These are phyloP conservation scores for Liquidambar formosana DNA, from an alignment of 164 flowering plant species.

Conservation along the genomic window DNA sequence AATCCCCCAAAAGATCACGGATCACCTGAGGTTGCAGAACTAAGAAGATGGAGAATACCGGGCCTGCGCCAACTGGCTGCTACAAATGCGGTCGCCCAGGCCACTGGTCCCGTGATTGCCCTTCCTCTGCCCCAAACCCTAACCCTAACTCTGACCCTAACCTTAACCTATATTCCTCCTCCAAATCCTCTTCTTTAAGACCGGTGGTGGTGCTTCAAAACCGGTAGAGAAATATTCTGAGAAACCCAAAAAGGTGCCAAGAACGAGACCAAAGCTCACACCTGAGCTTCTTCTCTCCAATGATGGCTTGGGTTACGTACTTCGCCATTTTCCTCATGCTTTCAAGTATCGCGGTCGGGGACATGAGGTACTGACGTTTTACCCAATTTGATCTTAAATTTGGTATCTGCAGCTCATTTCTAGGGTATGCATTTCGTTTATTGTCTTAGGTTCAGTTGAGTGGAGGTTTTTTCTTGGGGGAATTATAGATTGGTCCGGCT, in stretches of 20 bases:
- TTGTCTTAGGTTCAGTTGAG: too few relatives aligned
- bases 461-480: too few relatives aligned
- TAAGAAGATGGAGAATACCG: conserved; percentile 29
- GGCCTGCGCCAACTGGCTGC: conserved; percentile 79
- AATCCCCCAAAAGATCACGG: too few relatives aligned
- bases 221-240: conserved; percentile 18
- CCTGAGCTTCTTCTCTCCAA: conserved; percentile 78
- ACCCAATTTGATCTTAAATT: background rate
- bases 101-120: conserved; percentile 98
- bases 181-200: conserved; percentile 9
- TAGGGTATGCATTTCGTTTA: too few relatives aligned
- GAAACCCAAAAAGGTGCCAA: conserved; percentile 60
- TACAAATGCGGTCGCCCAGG: conserved; percentile 98
- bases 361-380: conserved; percentile 56
- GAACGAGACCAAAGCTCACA: conserved; percentile 78
- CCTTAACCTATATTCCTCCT: background rate
- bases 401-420: too few relatives aligned
- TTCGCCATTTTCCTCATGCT: conserved; percentile 75
- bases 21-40: too few relatives aligned
- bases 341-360: conserved; percentile 88
- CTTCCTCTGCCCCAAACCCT: conserved; percentile 38
- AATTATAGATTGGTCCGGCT: too few relatives aligned
- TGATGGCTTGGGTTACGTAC: conserved; percentile 82
- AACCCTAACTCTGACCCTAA: conserved; percentile 24
- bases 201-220: conserved; percentile 8